Conservation (phyloP, 163 green algal genomes). For the Scenedesmus sp. region DNA sequence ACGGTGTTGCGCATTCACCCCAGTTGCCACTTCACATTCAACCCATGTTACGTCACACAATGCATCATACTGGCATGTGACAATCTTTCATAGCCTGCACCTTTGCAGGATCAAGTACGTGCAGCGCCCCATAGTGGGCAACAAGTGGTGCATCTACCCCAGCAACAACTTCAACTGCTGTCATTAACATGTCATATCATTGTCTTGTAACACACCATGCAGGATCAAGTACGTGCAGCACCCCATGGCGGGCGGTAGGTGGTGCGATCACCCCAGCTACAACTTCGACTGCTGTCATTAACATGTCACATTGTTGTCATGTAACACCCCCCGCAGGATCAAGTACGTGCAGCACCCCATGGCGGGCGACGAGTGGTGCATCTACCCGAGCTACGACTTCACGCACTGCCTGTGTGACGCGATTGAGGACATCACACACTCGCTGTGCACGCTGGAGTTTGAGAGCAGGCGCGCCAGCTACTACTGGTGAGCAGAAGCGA, state of each 20-base stretch:
- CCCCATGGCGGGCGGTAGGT: constrained; percentile 81
- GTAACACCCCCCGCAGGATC: constrained; percentile 69
- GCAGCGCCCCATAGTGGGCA: constrained; percentile 77
- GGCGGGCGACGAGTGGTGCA: constrained; percentile 91
- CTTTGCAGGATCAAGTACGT: constrained; percentile 84
- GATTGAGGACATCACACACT: constrained; percentile 99
- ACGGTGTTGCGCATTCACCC: too few species aligned
- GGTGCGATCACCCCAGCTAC: constrained; percentile 99
- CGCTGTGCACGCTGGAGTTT: constrained; percentile 99
- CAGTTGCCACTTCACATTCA: too few species aligned
- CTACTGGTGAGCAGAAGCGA: constrained; percentile 87
- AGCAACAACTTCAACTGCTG: constrained; percentile 94
- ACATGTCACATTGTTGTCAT: too few species aligned
- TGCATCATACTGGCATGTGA: too few species aligned
- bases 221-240: constrained; percentile 93
- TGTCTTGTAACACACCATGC: background rate
- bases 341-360: constrained; percentile 89
- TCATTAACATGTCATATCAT: too few species aligned
- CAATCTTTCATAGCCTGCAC: too few species aligned
- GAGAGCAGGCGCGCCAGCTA: constrained; percentile 95
- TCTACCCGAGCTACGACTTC: constrained; percentile 99
- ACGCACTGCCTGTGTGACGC: constrained; percentile 99
- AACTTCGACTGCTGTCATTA: constrained; percentile 82
- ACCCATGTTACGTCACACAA: too few species aligned
- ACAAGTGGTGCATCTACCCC: constrained; percentile 98